These are phyloP conservation scores for Backusella morwellensis DNA, from an alignment of 192 early-diverging fungal genomes.

Conservation along the genomic window DNA sequence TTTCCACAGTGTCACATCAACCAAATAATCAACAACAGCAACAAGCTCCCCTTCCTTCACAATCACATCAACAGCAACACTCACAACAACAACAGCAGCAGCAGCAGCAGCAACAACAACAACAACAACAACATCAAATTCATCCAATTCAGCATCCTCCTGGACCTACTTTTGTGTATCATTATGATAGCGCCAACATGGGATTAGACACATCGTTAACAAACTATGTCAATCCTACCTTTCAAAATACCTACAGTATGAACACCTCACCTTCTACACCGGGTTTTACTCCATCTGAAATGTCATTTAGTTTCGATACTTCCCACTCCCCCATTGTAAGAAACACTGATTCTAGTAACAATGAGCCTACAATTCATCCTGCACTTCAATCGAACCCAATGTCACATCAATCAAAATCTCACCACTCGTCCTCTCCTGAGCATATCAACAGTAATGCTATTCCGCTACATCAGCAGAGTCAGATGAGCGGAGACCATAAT, in stretches of 20 bases:
- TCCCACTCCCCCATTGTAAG: background rate
- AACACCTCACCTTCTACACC: background rate
- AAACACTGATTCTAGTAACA: background rate
- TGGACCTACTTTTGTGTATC: slow-evolving; percentile 13
- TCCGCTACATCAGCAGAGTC: background rate
- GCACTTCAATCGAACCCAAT: slow-evolving; percentile 2
- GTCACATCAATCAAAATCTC: background rate
- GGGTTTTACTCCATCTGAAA: background rate
- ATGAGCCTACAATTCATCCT: background rate
- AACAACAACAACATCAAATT: background rate
- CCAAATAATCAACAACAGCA: background rate
- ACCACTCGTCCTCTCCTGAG: background rate
- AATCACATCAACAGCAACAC: background rate
- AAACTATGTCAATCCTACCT: slow-evolving; percentile 16
- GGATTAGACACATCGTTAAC: background rate
- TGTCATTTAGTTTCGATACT: slow-evolving; percentile 3
- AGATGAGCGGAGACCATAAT: background rate
- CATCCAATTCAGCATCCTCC: background rate
- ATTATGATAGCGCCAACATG: background rate
- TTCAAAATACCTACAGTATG: slow-evolving; percentile 13
- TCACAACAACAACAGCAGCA: background rate
- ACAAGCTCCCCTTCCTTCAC: background rate
- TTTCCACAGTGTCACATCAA: background rate
- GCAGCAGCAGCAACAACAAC: background rate
- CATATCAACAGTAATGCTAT: background rate